Conservation (phyloP, 2,329 filamentous ascomycete species). For the Ascochyta koolunga region DNA sequence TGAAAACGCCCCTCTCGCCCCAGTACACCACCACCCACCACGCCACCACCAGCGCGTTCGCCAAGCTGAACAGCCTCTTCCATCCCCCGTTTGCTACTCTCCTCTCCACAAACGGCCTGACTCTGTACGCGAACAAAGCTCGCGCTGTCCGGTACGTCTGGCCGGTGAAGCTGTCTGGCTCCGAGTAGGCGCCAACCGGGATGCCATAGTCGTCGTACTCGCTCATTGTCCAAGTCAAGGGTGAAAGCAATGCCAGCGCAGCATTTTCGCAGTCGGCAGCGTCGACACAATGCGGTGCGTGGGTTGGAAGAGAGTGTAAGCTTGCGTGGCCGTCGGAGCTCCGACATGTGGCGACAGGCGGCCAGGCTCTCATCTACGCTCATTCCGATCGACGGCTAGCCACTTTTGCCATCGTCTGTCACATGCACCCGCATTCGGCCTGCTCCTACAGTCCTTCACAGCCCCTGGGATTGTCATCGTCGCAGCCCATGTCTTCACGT, state of each 20-base stretch:
- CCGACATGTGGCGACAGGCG: constrained; percentile 21
- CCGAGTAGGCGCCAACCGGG: constrained; percentile 46
- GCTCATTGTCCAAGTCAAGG: constrained; percentile 37
- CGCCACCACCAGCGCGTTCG: constrained; percentile 64
- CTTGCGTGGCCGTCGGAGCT: constrained; percentile 26
- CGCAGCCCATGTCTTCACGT: not conserved
- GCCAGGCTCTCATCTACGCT: constrained; percentile 17
- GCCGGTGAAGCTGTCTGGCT: constrained; percentile 42
- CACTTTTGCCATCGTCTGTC: constrained; percentile 3
- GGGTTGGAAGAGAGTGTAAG: constrained; percentile 9
- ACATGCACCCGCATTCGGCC: constrained; percentile 5
- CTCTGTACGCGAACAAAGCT: constrained; percentile 40
- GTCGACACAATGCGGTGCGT: constrained; percentile 17
- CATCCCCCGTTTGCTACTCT: constrained; percentile 20
- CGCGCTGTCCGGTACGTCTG: constrained; percentile 38
- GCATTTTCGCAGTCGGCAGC: constrained; percentile 34
- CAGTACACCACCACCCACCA: constrained; percentile 83
- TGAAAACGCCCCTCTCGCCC: constrained; percentile 83
- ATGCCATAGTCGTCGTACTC: constrained; percentile 49
- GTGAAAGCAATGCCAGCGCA: constrained; percentile 23
- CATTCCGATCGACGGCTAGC: constrained; percentile 8
- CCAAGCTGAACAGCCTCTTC: constrained; percentile 34
- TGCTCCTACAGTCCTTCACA: not conserved
- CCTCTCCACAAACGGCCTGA: constrained; percentile 31
- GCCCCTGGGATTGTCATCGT: not conserved